Base-by-base conservation (phyloP, 306 rosid species). In the Dalbergia oliveri region DNA sequence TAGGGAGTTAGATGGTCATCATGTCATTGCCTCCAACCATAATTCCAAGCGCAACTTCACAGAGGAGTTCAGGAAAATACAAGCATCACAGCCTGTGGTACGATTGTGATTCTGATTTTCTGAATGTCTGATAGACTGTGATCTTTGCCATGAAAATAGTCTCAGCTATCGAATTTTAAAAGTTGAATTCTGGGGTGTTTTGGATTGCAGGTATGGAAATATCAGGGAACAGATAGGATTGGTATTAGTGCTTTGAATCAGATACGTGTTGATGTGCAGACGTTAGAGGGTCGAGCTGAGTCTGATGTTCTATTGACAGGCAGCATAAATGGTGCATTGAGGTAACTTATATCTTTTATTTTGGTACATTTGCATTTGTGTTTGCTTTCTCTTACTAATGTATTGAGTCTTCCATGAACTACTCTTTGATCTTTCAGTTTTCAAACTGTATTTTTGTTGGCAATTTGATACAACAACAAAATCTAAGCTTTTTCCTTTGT, bases 201-300 rank as follows among this genome's bases (percentile, higher is more conserved):
- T 68, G 47, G 47, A 49, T 19, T 90, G 78, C 86, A 95, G 99
- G 90, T 93, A 4, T 93, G 99, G 99, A 93, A 84, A 64, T 95
- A 90, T 56, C 65, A 39, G 56, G 92, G 84, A 54, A 86, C 89
- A 12, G 81, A 87, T 59, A 83, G 69, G 72, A 67, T 85, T 18
- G 85, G 77, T 82, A 87, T 90, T 84, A 76, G 87, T 76, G 97
- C 88, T 58, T 75, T 95, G 92, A 93, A 91, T 75, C 90, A 90
- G 67, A 64, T 90, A n/a, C 69, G 12, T 21, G 70, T 87, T 41
- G 83, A 77, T 67, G 89, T 93, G 66, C 94, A 91, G 74, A 88
- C 90, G 8, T 44, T 0, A 8, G 88, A 85, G 84, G 99, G 99
- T 82, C 86, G 71, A 84, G 78, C 34, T 69, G 82, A 82, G 79